Evolutionary conservation across 148 eudicot species (phyloP).

Genomic region (Rhododendron henanense): DNA sequence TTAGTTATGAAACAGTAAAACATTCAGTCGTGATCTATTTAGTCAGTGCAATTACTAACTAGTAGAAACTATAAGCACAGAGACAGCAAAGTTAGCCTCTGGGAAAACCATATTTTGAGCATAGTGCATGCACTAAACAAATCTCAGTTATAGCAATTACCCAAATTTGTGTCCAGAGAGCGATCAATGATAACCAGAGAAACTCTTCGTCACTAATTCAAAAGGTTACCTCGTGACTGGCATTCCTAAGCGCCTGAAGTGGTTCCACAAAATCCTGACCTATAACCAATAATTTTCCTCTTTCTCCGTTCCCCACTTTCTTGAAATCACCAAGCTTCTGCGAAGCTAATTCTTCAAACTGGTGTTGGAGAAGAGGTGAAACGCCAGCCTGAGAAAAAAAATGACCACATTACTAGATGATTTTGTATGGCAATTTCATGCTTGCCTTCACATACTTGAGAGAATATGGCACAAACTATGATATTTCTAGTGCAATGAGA

Average conservation of each 20-base stretch:
- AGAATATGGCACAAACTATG: background rate
- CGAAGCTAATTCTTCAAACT: constrained; percentile 64
- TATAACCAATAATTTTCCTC: constrained; percentile 50
- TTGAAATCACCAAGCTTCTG: constrained; percentile 33
- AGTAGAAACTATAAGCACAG: background rate
- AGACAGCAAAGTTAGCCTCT: background rate
- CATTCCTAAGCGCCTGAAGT: constrained; percentile 77
- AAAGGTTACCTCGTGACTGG: constrained; percentile 67
- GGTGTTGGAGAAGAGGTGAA: constrained; percentile 68
- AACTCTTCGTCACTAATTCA: background rate
- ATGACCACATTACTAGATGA: background rate
- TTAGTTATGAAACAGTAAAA: background rate
- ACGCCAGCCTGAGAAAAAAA: constrained; percentile 64
- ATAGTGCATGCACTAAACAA: background rate
- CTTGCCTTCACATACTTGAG: background rate
- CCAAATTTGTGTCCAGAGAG: background rate
- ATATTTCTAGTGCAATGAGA: background rate
- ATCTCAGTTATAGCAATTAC: background rate
- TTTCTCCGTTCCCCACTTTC: constrained; percentile 25
- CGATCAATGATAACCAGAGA: background rate
- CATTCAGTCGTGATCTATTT: background rate
- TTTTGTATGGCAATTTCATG: background rate
- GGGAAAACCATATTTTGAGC: constrained; percentile 2
- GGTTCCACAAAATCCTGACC: constrained; percentile 93
- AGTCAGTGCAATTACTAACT: background rate